Percentiles rank a stretch among this genome's conserved stretches.
These are phyloP conservation scores for Paramecium tetraurelia DNA, from an alignment of 73 alveolate species.

Conservation along the genomic window DNA sequence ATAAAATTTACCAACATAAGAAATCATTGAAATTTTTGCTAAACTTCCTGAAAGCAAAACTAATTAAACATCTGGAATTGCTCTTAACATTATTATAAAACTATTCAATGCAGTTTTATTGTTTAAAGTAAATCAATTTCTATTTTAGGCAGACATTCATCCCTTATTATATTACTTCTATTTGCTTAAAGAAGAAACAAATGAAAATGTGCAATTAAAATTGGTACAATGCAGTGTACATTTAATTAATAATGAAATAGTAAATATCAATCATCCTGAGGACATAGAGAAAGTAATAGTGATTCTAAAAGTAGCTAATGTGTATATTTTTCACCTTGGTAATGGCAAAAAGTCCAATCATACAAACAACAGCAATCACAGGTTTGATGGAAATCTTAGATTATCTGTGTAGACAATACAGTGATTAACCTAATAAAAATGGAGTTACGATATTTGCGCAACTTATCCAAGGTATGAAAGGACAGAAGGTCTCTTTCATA, in stretches of 20 bases:
- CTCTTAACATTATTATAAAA: neutral
- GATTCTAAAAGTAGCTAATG: neutral
- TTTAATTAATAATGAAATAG: neutral
- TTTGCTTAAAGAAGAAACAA: neutral
- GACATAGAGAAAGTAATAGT: neutral
- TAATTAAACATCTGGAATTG: neutral
- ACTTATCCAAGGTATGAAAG: neutral
- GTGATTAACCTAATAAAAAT: neutral
- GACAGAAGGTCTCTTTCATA: neutral
- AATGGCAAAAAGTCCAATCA: neutral
- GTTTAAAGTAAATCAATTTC: neutral
- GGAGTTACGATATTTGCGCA: constrained; percentile 16
- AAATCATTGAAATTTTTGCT: neutral
- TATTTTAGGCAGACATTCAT: constrained; percentile 42
- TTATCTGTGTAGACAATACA: neutral
- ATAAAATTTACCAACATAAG: neutral
- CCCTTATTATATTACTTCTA: neutral
- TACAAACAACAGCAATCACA: neutral
- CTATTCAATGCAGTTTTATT: neutral
- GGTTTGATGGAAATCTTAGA: constrained; percentile 6
- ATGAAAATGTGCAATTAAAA: neutral
- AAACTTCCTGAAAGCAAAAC: constrained; percentile 27
- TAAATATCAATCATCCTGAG: constrained; percentile 8
- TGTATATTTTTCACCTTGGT: neutral
- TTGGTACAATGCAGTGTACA: constrained; percentile 29